These are phyloP conservation scores for Cokeromyces recurvatus DNA, from an alignment of 371 early-diverging fungal genomes.

Conservation along the genomic window DNA sequence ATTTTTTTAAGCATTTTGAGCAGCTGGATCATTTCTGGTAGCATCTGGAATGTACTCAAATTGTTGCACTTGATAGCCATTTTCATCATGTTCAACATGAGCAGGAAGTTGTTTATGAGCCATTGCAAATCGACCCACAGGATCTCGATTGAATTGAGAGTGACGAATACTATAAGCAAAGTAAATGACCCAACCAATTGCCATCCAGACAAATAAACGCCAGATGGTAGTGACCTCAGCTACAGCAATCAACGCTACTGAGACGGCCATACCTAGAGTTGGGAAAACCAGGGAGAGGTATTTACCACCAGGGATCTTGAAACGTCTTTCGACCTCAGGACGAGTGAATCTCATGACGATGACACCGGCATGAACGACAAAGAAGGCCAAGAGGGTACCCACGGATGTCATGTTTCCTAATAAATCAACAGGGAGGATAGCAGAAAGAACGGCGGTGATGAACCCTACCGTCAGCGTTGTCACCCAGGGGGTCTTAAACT, in stretches of 20 bases:
- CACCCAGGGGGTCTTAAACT: constrained; percentile 69
- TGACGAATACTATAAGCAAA: constrained; percentile 58
- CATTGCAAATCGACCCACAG: constrained; percentile 27
- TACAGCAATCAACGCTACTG: constrained; percentile 58
- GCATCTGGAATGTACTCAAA: constrained; percentile 13
- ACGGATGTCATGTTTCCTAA: constrained; percentile 83
- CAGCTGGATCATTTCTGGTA: too few relatives aligned
- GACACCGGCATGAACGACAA: constrained; percentile 75
- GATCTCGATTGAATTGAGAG: constrained; percentile 47
- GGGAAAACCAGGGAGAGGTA: constrained; percentile 52
- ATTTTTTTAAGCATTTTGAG: too few relatives aligned
- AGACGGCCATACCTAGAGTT: constrained; percentile 52
- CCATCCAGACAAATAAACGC: constrained; percentile 64
- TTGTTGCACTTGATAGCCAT: constrained; percentile 19
- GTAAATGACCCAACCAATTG: constrained; percentile 69
- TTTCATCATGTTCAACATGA: constrained; percentile 1
- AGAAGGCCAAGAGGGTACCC: constrained; percentile 84
- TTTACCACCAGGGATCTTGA: constrained; percentile 71
- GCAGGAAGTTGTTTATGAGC: constrained; percentile 9
- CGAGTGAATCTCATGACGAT: constrained; percentile 72
- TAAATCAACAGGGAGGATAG: constrained; percentile 76
- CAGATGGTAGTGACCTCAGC: constrained; percentile 57
- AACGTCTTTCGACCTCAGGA: constrained; percentile 72
- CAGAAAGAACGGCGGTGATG: constrained; percentile 67
- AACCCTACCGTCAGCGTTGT: constrained; percentile 66